Conservation (phyloP, 306 rosid genomes). For the Boehmeria nivea region DNA sequence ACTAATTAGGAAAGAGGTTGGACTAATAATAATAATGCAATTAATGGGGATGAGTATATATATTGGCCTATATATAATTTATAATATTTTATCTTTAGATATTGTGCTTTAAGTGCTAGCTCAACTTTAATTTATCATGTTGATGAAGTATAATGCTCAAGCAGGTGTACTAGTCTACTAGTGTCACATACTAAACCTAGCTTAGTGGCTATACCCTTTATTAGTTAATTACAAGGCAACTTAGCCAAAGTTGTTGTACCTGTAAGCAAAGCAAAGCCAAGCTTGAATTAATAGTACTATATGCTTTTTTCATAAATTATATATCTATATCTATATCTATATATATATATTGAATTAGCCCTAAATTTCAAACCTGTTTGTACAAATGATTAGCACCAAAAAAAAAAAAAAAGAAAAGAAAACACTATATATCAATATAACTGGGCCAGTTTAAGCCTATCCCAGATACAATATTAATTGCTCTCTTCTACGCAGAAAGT, state of each 20-base stretch:
- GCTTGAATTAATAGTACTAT: too few relatives aligned
- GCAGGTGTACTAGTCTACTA: constrained; percentile 7
- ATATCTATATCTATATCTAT: too few relatives aligned
- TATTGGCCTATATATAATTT: background rate
- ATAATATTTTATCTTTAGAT: background rate
- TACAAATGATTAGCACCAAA: too few relatives aligned
- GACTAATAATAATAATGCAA: constrained; percentile 1
- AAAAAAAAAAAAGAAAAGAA: too few relatives aligned
- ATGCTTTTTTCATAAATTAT: too few relatives aligned
- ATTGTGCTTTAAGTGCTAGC: constrained; percentile 8
- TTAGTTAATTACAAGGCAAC: background rate
- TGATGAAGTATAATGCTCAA: background rate
- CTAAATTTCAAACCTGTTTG: too few relatives aligned
- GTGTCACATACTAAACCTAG: background rate
- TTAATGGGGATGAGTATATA: constrained; percentile 9
- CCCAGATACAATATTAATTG: too few relatives aligned
- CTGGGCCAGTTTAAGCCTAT: too few relatives aligned
- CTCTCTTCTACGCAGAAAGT: background rate
- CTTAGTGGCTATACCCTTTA: background rate
- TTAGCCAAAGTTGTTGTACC: too few relatives aligned
- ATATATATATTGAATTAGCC: too few relatives aligned
- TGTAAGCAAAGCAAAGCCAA: too few relatives aligned
- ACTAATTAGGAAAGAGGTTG: constrained; percentile 9
- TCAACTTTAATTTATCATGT: constrained; percentile 14
- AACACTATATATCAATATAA: too few relatives aligned